Base-by-base conservation (phyloP, 73 alveolate species). In the Paramecium octaurelia region DNA sequence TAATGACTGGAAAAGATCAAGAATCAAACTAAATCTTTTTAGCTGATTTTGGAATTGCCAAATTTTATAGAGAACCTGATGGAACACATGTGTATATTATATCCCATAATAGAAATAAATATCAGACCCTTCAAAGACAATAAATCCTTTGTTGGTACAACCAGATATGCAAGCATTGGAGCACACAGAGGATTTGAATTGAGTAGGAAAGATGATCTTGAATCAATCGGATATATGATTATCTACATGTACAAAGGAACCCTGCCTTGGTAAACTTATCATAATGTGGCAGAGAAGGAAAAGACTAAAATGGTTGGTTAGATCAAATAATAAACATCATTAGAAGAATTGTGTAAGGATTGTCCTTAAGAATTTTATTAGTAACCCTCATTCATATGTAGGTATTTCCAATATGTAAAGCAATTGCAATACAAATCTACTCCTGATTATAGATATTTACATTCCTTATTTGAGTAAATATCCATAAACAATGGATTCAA, bases 31-130 rank as follows among this genome's bases (percentile, higher is more conserved):
- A 29, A 9, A 46, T 24, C 92, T 96, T 50, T 96, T 93, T 95
- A 76, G 95, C 97, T 57, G 99, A 98, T 93, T 98, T 97, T 93
- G 99, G 99, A 35, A 91, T 97, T 36, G 95, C 99, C 9, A 98
- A 97, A 93, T 88, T 97, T 35, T 98, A 59, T 35, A 57, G 95
- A 44, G 95, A 92, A 23, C 90, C 95, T 27, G 71, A 83, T 70
- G 94, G 93, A 31, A 58, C 92, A n/a, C 89, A 64, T 58, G 85
- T 77, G 92, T 92, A 88, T n/a, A 34, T 68, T 68, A 68, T 68
- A 0, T 21, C n/a, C 24, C 29, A 11, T 68, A 20, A 68, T 68
- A 73, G 38, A 27, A 2, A 64, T 64, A 23, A 64, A 31, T 12
- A 29, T 16, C 38, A 80, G 91, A 12, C 27, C 44, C 24, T 35